phyloP scores from a whole-genome alignment of 140 eudicot species.

The Bidens hawaiensis region DNA sequence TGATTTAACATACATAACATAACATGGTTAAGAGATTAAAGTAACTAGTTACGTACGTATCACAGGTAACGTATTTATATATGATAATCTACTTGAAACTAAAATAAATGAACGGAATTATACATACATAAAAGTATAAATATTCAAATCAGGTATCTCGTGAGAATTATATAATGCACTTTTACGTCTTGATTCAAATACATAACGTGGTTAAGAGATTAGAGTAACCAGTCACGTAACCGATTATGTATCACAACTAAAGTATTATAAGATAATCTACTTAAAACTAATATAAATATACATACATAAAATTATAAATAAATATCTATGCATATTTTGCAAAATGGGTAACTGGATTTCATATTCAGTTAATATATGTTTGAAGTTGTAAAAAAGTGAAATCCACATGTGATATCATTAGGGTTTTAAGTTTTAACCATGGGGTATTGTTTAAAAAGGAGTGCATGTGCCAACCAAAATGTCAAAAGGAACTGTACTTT shows the following conservation, averaged over 20 bases:
- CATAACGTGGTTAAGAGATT: too few relatives aligned
- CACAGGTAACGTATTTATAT: too few relatives aligned
- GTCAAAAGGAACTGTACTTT: constrained; percentile 23
- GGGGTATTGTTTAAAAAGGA: constrained; percentile 19
- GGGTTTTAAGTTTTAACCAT: constrained; percentile 26
- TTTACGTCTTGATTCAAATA: too few relatives aligned
- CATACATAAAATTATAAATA: constrained; percentile 9
- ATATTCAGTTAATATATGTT: constrained; percentile 10
- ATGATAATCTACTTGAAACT: background rate
- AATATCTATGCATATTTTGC: constrained; percentile 3
- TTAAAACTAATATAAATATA: background rate
- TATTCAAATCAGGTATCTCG: too few relatives aligned
- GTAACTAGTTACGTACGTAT: too few relatives aligned
- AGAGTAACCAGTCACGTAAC: too few relatives aligned
- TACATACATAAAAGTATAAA: constrained; percentile 11
- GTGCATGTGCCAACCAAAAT: constrained; percentile 16
- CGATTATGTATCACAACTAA: too few relatives aligned
- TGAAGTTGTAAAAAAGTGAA: constrained; percentile 22
- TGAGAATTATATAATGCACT: too few relatives aligned
- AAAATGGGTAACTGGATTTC: constrained; percentile 11
- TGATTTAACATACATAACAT: too few relatives aligned
- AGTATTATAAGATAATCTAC: too few relatives aligned
- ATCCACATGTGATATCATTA: constrained; percentile 28
- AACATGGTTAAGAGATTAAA: too few relatives aligned
- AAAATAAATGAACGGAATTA: too few relatives aligned